phyloP scores from a whole-genome alignment of 352 stramenopile genomes.

The Elongisporangium undulatum region DNA sequence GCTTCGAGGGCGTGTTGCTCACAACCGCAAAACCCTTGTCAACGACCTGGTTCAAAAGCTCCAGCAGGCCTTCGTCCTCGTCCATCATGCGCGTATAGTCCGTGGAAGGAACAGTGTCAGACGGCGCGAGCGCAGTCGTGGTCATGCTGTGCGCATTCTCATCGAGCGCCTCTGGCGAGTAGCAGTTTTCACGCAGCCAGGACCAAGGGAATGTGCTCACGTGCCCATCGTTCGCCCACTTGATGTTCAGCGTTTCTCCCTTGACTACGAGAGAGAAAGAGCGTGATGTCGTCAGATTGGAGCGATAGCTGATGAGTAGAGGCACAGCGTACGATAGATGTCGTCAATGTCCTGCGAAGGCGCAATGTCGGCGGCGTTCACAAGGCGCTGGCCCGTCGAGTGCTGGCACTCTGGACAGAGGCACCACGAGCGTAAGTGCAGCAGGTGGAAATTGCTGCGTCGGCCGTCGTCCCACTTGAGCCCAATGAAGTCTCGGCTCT shows the following conservation, averaged over 20 bases:
- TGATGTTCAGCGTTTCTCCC: slow-evolving; percentile 58
- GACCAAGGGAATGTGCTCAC: slow-evolving; percentile 62
- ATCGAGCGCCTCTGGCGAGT: slow-evolving; percentile 50
- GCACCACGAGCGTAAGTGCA: slow-evolving; percentile 80
- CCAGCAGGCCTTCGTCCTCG: slow-evolving; percentile 60
- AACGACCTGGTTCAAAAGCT: slow-evolving; percentile 62
- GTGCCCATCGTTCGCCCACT: slow-evolving; percentile 60
- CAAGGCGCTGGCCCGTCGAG: slow-evolving; percentile 68
- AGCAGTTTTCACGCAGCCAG: slow-evolving; percentile 79
- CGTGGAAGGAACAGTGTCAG: slow-evolving; percentile 42
- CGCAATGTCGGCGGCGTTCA: slow-evolving; percentile 69
- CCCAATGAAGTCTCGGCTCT: slow-evolving; percentile 65
- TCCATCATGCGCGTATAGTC: slow-evolving; percentile 71
- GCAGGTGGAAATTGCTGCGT: slow-evolving; percentile 62
- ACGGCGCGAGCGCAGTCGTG: slow-evolving; percentile 38
- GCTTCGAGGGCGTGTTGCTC: slow-evolving; percentile 56
- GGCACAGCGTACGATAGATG: slow-evolving; percentile 59
- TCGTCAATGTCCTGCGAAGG: slow-evolving; percentile 56
- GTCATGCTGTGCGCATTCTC: slow-evolving; percentile 39
- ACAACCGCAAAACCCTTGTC: slow-evolving; percentile 73
- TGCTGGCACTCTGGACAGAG: slow-evolving; percentile 65
- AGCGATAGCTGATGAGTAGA: neutral
- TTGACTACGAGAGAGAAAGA: slow-evolving; percentile 34
- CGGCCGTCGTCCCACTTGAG: slow-evolving; percentile 76
- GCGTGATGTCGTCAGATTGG: neutral